Conservation (phyloP, 371 early-diverging fungal genomes). For the Mucor racemosus region DNA sequence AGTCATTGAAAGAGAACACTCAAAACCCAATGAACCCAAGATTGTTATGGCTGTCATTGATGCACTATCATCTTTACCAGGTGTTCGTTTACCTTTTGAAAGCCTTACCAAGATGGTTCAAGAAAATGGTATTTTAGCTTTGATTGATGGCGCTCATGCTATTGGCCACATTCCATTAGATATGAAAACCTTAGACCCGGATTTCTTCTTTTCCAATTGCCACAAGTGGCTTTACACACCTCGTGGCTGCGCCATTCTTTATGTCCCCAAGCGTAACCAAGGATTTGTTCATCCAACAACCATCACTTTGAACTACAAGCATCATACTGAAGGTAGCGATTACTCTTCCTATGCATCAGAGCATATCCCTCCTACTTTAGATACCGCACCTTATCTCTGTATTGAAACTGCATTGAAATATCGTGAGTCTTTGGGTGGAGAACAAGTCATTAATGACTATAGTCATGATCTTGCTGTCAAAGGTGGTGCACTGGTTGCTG, state of each 20-base stretch:
- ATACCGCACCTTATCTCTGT: conserved; percentile 44
- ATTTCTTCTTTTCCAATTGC: conserved; percentile 73
- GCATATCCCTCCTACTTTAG: conserved; percentile 40
- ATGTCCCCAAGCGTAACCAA: conserved; percentile 61
- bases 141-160: conserved; percentile 78
- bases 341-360: conserved; percentile 38
- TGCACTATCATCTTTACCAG: conserved; percentile 62
- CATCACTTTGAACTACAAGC: conserved; percentile 52
- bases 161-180: conserved; percentile 68
- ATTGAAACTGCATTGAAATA: conserved; percentile 56
- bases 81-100: conserved; percentile 64
- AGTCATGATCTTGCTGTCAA: conserved; percentile 58
- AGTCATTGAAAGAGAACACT: conserved; percentile 35
- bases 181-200: conserved; percentile 56
- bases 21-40: conserved; percentile 27
- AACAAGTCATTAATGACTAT: conserved; percentile 60
- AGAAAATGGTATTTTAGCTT: conserved; percentile 56
- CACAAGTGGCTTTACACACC: conserved; percentile 79
- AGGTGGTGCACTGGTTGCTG: conserved; percentile 62
- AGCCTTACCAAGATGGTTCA: conserved; percentile 49
- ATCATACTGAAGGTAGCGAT: conserved; percentile 23
- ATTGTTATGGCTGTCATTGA: conserved; percentile 57
- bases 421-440: conserved; percentile 60
- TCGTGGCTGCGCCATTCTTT: conserved; percentile 66
- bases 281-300: conserved; percentile 53